Evolutionary conservation across 2,329 filamentous ascomycete species (phyloP).

Genomic region (Clarireedia homoeocarpa): DNA sequence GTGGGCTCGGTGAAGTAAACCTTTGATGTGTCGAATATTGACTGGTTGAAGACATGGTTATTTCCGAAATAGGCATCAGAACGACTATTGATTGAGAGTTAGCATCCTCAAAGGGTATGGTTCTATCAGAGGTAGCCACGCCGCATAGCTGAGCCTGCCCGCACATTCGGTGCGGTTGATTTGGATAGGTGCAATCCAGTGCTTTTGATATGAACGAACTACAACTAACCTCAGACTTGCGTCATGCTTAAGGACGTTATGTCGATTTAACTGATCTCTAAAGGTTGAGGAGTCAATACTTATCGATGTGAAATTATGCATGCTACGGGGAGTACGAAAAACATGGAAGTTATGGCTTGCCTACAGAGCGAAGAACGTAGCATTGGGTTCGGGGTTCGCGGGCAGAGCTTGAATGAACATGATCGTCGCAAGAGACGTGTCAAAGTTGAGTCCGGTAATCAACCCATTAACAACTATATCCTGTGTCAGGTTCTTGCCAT

Average conservation of each 20-base stretch:
- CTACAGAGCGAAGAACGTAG: constrained; percentile 25
- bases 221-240: neutral
- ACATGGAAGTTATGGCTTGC: neutral
- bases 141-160: too few species aligned
- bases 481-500: constrained; percentile 32
- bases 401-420: constrained; percentile 38
- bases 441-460: constrained; percentile 36
- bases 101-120: constrained; percentile 30
- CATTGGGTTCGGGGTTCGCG: constrained; percentile 37
- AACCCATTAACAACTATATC: constrained; percentile 33
- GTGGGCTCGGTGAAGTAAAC: neutral
- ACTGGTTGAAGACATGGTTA: constrained; percentile 44
- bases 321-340: neutral
- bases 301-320: too few species aligned
- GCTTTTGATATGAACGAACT: constrained; percentile 14
- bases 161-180: too few species aligned
- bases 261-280: neutral
- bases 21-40: constrained; percentile 30
- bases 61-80: constrained; percentile 43
- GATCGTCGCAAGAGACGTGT: constrained; percentile 31
- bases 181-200: too few species aligned
- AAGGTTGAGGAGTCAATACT: constrained; percentile 17
- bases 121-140: too few species aligned
- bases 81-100: constrained; percentile 30
- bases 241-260: neutral